phyloP scores from a whole-genome alignment of 139 green algal genomes.

The Medakamo hakoo region DNA sequence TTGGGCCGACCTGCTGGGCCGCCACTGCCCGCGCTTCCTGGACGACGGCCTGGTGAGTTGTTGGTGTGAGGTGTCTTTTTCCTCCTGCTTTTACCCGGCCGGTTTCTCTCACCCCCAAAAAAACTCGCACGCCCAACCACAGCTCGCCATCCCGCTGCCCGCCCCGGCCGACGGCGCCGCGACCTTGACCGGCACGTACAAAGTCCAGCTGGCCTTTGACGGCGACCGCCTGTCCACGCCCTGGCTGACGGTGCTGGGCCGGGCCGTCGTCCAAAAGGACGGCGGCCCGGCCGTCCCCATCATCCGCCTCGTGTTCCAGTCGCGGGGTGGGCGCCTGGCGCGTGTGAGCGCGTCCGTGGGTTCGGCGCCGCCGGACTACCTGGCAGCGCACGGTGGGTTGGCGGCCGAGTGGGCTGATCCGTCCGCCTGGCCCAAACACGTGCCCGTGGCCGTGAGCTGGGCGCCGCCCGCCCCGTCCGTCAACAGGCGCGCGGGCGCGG shows the following conservation, averaged over 20 bases:
- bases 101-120: too few relatives aligned
- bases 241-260: not conserved
- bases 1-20: not conserved
- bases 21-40: not conserved
- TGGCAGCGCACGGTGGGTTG: not conserved
- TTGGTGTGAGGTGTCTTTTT: too few relatives aligned
- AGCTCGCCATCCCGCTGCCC: not conserved
- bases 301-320: not conserved
- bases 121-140: too few relatives aligned
- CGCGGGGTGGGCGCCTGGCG: not conserved
- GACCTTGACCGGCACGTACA: not conserved
- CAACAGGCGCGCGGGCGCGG: not conserved
- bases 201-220: not conserved
- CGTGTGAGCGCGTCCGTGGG: not conserved
- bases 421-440: not conserved
- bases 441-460: not conserved
- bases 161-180: not conserved
- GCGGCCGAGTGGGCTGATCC: not conserved
- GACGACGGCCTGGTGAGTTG: too few relatives aligned
- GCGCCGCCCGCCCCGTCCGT: too few relatives aligned
- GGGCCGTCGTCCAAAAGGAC: too few relatives aligned
- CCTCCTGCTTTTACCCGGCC: too few relatives aligned
- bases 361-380: not conserved
- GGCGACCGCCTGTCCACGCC: not conserved
- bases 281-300: not conserved